phyloP scores from a whole-genome alignment of 805 yeast species.

The Zygosaccharomyces gambellarensis region DNA sequence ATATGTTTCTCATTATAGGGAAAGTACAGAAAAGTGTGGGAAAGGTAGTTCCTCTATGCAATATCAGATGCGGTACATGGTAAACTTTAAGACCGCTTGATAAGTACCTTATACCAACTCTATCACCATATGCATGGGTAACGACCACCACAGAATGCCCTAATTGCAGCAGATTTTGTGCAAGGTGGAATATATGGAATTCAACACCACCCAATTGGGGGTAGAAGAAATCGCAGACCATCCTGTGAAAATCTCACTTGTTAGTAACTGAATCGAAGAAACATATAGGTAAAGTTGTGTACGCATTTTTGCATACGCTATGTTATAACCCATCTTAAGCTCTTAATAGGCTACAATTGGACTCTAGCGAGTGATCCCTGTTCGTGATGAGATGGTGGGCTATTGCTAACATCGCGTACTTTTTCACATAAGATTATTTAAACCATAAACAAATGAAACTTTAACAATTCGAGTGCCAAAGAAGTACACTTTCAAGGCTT shows the following conservation, averaged over 20 bases:
- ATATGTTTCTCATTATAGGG: slow-evolving; percentile 78
- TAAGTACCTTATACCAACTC: slow-evolving; percentile 76
- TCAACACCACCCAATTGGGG: slow-evolving; percentile 99
- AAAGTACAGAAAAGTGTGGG: slow-evolving; percentile 88
- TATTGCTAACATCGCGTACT: neutral
- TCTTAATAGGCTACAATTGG: slow-evolving; percentile 4
- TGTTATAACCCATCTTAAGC: slow-evolving; percentile 26
- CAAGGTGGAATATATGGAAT: slow-evolving; percentile 85
- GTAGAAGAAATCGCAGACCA: slow-evolving; percentile 95
- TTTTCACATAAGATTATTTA: neutral
- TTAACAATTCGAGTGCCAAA: neutral
- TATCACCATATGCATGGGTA: slow-evolving; percentile 81
- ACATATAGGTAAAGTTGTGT: neutral
- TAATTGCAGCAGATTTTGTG: slow-evolving; percentile 69
- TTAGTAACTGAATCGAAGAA: neutral
- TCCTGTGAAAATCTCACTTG: slow-evolving; percentile 35
- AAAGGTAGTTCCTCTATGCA: slow-evolving; percentile 78
- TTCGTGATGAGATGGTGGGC: neutral
- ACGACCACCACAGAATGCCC: slow-evolving; percentile 85
- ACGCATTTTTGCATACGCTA: slow-evolving; percentile 22
- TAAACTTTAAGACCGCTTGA: slow-evolving; percentile 92
- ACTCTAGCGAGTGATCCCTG: neutral
- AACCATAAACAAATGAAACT: slow-evolving; percentile 1
- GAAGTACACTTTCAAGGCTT: neutral
- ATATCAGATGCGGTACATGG: slow-evolving; percentile 74